Percentiles rank a stretch among this genome's conserved stretches.
Conservation (phyloP, 352 stramenopile species). For the Elongisporangium anandrum region DNA sequence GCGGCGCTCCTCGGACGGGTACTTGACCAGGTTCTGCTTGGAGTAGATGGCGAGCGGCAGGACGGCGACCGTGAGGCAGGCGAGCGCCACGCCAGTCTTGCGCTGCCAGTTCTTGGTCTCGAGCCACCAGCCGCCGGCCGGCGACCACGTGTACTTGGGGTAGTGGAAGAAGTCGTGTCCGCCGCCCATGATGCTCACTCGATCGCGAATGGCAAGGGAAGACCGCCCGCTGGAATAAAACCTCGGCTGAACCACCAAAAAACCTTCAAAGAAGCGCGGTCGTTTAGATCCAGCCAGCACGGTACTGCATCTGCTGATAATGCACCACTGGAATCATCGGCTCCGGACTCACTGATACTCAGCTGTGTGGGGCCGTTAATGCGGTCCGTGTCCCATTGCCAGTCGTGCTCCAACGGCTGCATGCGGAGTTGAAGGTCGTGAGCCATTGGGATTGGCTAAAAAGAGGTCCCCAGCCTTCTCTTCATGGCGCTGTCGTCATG, state of each 20-base stretch:
- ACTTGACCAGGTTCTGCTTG: constrained; percentile 64
- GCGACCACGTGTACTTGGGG: constrained; percentile 86
- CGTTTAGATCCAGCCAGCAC: background rate
- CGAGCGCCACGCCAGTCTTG: constrained; percentile 61
- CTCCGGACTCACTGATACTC: too few relatives aligned
- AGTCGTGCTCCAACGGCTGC: too few relatives aligned
- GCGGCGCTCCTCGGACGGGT: constrained; percentile 63
- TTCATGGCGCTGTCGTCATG: too few relatives aligned
- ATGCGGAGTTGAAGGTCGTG: too few relatives aligned
- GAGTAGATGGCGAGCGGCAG: constrained; percentile 62
- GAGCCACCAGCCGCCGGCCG: constrained; percentile 80
- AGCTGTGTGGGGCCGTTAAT: too few relatives aligned
- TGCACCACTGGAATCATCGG: background rate
- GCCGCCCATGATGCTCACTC: constrained; percentile 54
- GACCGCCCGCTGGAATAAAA: constrained; percentile 1
- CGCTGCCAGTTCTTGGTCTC: constrained; percentile 82
- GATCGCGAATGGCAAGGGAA: constrained; percentile 4
- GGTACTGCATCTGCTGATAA: background rate
- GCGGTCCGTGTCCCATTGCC: too few relatives aligned
- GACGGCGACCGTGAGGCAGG: constrained; percentile 38
- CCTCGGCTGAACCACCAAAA: constrained; percentile 2
- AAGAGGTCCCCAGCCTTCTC: too few relatives aligned
- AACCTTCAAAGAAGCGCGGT: background rate
- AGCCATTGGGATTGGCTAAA: too few relatives aligned
- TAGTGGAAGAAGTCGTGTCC: constrained; percentile 76